These are phyloP conservation scores for Neocallimastix lanati DNA, from an alignment of 192 early-diverging fungal species.

Conservation along the genomic window DNA sequence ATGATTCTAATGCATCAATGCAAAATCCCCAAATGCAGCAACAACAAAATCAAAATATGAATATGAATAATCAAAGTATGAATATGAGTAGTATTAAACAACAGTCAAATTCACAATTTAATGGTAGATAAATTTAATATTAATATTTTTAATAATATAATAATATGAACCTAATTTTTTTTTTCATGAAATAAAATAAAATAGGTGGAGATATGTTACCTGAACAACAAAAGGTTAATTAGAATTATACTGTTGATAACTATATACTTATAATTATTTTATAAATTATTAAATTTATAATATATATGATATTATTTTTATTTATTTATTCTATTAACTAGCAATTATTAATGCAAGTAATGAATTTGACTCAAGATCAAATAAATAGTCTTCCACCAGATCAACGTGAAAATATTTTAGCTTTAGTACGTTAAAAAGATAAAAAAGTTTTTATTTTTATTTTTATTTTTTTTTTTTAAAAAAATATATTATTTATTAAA, in stretches of 20 bases:
- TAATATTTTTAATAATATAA: too few relatives aligned
- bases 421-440: background rate
- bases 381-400: slow-evolving; percentile 59
- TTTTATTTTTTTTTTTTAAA: too few relatives aligned
- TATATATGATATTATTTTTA: too few relatives aligned
- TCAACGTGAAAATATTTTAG: slow-evolving; percentile 48
- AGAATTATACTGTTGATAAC: background rate
- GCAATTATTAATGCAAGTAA: slow-evolving; percentile 54
- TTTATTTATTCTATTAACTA: background rate
- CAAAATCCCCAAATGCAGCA: background rate
- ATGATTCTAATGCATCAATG: background rate
- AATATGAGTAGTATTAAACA: background rate
- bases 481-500: too few relatives aligned
- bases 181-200: too few relatives aligned
- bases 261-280: background rate
- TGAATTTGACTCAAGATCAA: slow-evolving; percentile 65
- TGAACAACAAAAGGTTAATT: slow-evolving; percentile 41
- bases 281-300: too few relatives aligned
- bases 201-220: slow-evolving; percentile 5
- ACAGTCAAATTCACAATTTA: background rate
- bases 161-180: too few relatives aligned
- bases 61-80: background rate
- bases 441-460: too few relatives aligned
- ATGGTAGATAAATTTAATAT: background rate
- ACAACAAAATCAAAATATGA: background rate